Evolutionary conservation across 352 stramenopile species (phyloP).

Genomic region (Phytophthora sp.): DNA sequence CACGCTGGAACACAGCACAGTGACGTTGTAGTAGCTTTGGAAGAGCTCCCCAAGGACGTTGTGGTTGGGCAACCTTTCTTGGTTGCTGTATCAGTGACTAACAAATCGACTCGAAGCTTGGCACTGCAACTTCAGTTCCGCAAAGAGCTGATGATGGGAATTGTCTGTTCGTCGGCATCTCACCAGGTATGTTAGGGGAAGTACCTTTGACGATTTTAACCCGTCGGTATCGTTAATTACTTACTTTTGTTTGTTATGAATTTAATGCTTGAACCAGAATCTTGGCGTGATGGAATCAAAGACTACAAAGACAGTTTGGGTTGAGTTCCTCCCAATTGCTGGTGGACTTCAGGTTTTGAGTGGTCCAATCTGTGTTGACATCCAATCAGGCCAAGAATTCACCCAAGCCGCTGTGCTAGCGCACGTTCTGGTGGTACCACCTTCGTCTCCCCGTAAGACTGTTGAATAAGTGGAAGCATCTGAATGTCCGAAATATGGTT

Average conservation of each 20-base stretch:
- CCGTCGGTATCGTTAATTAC: neutral
- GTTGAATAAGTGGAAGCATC: constrained; percentile 24
- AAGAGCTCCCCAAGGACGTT: constrained; percentile 57
- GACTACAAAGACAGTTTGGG: constrained; percentile 42
- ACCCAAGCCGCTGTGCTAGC: constrained; percentile 50
- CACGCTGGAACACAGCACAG: constrained; percentile 14
- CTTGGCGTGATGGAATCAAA: constrained; percentile 63
- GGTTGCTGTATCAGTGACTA: constrained; percentile 57
- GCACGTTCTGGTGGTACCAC: constrained; percentile 55
- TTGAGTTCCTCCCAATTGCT: constrained; percentile 75
- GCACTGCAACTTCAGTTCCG: constrained; percentile 83
- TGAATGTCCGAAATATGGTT: neutral
- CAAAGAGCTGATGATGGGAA: constrained; percentile 68
- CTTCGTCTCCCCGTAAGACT: constrained; percentile 19
- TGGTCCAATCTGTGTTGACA: constrained; percentile 73
- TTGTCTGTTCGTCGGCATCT: constrained; percentile 76
- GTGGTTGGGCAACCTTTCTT: constrained; percentile 61
- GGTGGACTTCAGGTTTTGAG: constrained; percentile 69
- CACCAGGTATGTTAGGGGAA: too few relatives aligned
- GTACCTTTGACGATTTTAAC: too few relatives aligned
- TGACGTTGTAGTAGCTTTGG: constrained; percentile 56
- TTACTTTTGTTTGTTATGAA: neutral
- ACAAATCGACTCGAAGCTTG: constrained; percentile 65
- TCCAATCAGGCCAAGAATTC: constrained; percentile 67
- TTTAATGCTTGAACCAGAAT: constrained; percentile 47